Evolutionary conservation across 1,139 yeast genomes (phyloP), one percentile per base, ranked within the genome.

Genomic region (Pichia inconspicua): DNA sequence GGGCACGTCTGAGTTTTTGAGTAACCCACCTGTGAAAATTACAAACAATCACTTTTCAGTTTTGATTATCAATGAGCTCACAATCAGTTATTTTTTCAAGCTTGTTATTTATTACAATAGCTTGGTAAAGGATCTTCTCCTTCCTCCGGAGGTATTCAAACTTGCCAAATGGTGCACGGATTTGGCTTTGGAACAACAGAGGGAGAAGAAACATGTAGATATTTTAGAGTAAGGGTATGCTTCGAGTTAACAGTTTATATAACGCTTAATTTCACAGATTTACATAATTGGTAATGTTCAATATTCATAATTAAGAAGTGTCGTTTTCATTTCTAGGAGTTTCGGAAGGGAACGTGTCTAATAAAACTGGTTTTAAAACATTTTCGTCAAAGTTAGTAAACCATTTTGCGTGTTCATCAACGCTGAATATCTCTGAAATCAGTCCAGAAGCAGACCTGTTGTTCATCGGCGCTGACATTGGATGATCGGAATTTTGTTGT

Each of bases 331-430:
- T 46, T 19, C 12, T 42, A 10, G 35, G 11, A 14, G 31, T 37
- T n/a, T 46, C 43, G 5, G 40, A 8, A 2, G 64, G 65, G 30
- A 58, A 41, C 41, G 69, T 73, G 59, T 92, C 98, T 54, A 92
- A 74, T 50, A 92, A 74, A 0, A 92, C 97, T 0, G 99, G 99
- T 65, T 92, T 94, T 57, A 92, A 74, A n/a, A 92, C 94, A 62
- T 88, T 86, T 58, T 92, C 96, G 64, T 92, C 99, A 64, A 92
- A 87, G 58, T 81, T 84, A 27, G 88, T 82, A 66, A 92, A 92
- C 97, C 99, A 92, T 60, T 80, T 81, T 12, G 94, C 85, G 53
- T 83, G 87, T 53, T 83, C 88, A 58, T 84, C 94, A 7, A 86
- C 80, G 54, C 78, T 75, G 39, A 77, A 62, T 22, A 75, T 60